Evolutionary conservation across 2,329 filamentous ascomycete species (phyloP).

Genomic region (Apiospora koreana): DNA sequence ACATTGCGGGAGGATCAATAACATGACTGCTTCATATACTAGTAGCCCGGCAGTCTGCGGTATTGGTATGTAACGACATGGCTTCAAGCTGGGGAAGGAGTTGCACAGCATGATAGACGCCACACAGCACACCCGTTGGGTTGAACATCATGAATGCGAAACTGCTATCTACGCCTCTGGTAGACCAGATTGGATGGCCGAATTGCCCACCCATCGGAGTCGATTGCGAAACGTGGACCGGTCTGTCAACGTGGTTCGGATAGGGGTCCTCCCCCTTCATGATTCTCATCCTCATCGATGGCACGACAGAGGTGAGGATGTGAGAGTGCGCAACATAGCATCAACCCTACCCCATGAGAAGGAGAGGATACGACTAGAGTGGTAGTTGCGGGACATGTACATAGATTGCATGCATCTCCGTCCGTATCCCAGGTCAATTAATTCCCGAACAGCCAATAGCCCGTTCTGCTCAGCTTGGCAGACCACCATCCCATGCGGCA

Average conservation of each 20-base stretch:
- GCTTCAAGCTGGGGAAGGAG: not conserved
- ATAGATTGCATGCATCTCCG: not conserved
- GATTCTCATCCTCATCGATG: not conserved
- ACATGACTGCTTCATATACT: not conserved
- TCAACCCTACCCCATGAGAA: not conserved
- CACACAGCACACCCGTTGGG: not conserved
- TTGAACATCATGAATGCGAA: not conserved
- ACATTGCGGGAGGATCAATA: not conserved
- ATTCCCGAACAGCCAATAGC: not conserved
- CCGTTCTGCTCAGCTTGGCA: not conserved
- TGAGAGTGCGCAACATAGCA: not conserved
- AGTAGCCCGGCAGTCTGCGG: not conserved
- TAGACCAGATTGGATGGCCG: not conserved
- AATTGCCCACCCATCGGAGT: not conserved
- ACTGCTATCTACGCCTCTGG: not conserved
- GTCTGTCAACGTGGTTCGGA: not conserved
- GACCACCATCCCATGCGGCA: not conserved
- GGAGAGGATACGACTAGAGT: not conserved
- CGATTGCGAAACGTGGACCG: not conserved
- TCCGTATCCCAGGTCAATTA: constrained; percentile 6
- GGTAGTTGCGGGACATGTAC: not conserved
- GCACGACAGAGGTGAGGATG: too few relatives aligned
- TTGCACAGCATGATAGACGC: not conserved
- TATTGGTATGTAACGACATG: not conserved
- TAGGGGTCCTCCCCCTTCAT: not conserved